Conservation (phyloP, 169 alveolate genomes). For the Plasmodium coatneyi region DNA sequence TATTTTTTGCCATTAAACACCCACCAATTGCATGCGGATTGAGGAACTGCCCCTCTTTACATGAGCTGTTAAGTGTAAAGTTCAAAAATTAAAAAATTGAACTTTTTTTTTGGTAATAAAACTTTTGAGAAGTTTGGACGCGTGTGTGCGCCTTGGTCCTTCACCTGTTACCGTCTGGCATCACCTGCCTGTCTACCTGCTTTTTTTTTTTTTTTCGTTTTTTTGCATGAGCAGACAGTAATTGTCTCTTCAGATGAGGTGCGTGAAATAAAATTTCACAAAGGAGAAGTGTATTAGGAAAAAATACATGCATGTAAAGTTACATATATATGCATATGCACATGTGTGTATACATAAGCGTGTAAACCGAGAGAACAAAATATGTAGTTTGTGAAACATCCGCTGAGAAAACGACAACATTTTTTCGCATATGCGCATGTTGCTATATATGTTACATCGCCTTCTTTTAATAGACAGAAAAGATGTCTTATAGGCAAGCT, state of each 20-base stretch:
- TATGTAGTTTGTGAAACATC: not conserved
- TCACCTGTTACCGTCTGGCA: not conserved
- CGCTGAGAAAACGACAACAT: not conserved
- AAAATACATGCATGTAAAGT: not conserved
- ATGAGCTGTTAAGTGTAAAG: slow-evolving; percentile 10
- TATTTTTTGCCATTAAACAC: not conserved
- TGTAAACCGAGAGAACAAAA: not conserved
- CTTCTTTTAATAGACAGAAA: slow-evolving; percentile 10
- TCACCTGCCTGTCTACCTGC: not conserved
- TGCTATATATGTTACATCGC: not conserved
- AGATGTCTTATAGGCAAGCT: not conserved
- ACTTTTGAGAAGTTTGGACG: not conserved
- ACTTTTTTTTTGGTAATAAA: slow-evolving; percentile 31
- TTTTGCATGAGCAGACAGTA: not conserved
- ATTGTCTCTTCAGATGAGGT: not conserved
- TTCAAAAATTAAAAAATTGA: slow-evolving; percentile 21
- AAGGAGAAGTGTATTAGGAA: not conserved
- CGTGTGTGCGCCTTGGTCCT: slow-evolving; percentile 3
- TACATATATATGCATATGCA: not conserved
- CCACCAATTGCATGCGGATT: slow-evolving; percentile 13
- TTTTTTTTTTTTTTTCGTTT: slow-evolving; percentile 18
- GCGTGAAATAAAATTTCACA: not conserved
- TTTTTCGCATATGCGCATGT: not conserved
- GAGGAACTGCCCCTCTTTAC: not conserved
- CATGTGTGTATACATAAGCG: not conserved